Conservation (phyloP, 1,139 yeast species). For the Ogataea hybrid region DNA sequence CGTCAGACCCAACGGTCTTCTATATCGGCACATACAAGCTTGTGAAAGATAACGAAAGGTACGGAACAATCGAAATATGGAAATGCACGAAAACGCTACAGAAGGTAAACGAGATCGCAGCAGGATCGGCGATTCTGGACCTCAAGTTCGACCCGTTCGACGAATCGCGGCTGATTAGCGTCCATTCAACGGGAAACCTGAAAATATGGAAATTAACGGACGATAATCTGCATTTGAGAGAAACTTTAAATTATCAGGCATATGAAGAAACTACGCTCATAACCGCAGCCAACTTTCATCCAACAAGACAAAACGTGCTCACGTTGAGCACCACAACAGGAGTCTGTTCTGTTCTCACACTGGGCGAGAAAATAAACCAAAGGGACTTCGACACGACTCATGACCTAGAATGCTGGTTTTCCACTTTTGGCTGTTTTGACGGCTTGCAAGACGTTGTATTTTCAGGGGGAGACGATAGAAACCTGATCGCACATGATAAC, state of each 20-base stretch:
- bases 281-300: slow-evolving; percentile 67
- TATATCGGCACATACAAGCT: slow-evolving; percentile 80
- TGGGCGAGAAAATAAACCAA: slow-evolving; percentile 18
- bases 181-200: slow-evolving; percentile 79
- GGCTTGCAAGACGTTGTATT: slow-evolving; percentile 58
- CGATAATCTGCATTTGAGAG: slow-evolving; percentile 22
- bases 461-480: slow-evolving; percentile 91
- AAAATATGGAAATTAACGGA: slow-evolving; percentile 51
- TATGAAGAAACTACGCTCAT: slow-evolving; percentile 50
- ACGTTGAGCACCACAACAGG: slow-evolving; percentile 65
- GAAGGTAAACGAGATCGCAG: slow-evolving; percentile 29
- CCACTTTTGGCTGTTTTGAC: slow-evolving; percentile 62
- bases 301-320: slow-evolving; percentile 35
- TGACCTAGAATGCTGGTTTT: slow-evolving; percentile 87
- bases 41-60: slow-evolving; percentile 56
- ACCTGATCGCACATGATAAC: slow-evolving; percentile 71
- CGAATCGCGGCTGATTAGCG: slow-evolving; percentile 49
- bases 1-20: slow-evolving; percentile 45
- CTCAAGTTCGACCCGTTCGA: slow-evolving; percentile 62
- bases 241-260: slow-evolving; percentile 35
- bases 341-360: slow-evolving; percentile 37
- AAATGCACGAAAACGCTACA: slow-evolving; percentile 26
- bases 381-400: slow-evolving; percentile 38
- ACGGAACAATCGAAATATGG: slow-evolving; percentile 75
- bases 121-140: slow-evolving; percentile 73